These are phyloP conservation scores for Vanrija sp. DNA, from an alignment of 1,284 basidiomycete species.

Conservation along the genomic window DNA sequence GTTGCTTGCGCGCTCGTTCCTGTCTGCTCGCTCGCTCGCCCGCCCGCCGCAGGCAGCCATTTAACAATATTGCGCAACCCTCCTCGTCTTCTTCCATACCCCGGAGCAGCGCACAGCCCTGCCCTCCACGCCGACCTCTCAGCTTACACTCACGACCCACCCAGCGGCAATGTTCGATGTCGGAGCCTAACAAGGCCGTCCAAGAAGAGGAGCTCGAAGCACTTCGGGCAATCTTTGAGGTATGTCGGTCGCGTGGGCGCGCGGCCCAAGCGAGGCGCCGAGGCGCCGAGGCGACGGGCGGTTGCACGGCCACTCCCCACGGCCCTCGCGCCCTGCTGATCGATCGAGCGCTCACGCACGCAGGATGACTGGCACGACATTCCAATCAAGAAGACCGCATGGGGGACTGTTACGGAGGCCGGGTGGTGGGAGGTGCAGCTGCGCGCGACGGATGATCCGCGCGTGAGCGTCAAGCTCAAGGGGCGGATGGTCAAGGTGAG, in stretches of 20 bases:
- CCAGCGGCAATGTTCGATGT: conserved; percentile 29
- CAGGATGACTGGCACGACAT: conserved; percentile 47
- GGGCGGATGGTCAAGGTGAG: conserved; percentile 43
- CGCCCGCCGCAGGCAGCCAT: too few relatives aligned
- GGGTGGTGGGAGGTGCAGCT: conserved; percentile 46
- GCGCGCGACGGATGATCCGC: conserved; percentile 30
- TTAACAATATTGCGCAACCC: not conserved
- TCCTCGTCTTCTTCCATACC: not conserved
- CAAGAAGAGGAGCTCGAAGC: conserved; percentile 46
- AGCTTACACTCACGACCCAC: not conserved
- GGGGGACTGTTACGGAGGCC: conserved; percentile 40
- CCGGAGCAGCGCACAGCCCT: conserved; percentile 4
- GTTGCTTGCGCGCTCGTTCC: too few relatives aligned
- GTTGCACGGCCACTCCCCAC: too few relatives aligned
- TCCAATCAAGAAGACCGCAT: conserved; percentile 42
- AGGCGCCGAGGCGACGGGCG: too few relatives aligned
- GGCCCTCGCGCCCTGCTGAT: not conserved
- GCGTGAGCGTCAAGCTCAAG: conserved; percentile 38
- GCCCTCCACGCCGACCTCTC: not conserved
- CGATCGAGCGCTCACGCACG: conserved; percentile 1
- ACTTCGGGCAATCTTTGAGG: conserved; percentile 43
- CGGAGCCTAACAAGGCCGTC: conserved; percentile 37
- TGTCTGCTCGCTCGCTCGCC: too few relatives aligned
- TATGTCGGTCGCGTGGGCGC: conserved; percentile 6
- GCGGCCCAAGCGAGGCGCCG: too few relatives aligned